Evolutionary conservation across 2,329 filamentous ascomycete genomes (phyloP), one percentile per base, ranked within the genome.

Genomic region (Cercospora janseana): DNA sequence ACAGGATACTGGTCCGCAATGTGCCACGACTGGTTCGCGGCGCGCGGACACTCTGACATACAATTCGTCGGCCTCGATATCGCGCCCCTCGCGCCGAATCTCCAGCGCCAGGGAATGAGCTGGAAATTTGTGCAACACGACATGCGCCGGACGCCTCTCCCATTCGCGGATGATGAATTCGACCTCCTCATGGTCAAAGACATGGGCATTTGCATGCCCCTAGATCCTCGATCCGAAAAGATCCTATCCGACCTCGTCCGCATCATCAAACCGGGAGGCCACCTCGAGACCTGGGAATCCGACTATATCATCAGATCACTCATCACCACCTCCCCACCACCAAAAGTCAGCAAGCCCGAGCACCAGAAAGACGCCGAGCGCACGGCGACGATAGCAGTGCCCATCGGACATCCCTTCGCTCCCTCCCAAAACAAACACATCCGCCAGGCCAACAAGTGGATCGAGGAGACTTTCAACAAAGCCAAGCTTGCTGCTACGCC

Each of bases 61-160:
- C 80, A 82, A 4, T 95, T 94, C 65, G 88, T 86, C 0, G 91
- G 90, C 1, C 70, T 95, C 31, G 90, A 95, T 65, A 82, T 95
- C 49, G 86, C 87, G 6, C 84, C 87, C 4, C 68, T 92, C 18
- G 83, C 86, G 6, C 79, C 80, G 26, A 78, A 83, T 58, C 66
- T 85, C 59, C 72, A 77, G 60, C 82, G 83, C 60, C 83, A 84
- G 60, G 87, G 88, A 40, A 86, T 95, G 76, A 84, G 87, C 58
- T 95, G 90, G 89, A 82, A 77, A 8, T 96, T 95, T 66, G 81
- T 95, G 46, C 87, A 91, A 65, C 89, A 95, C 66, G 91, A 96
- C 68, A 72, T 95, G 56, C 84, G 88, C 51, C 80, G 81, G 52
- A 68, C 79, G 2, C 88, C 88, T 0, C 80, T 91, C 62, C 92